Evolutionary conservation across 2,329 filamentous ascomycete species (phyloP), one percentile per base, ranked within the genome.

Genomic region (Monosporascus ibericus): DNA sequence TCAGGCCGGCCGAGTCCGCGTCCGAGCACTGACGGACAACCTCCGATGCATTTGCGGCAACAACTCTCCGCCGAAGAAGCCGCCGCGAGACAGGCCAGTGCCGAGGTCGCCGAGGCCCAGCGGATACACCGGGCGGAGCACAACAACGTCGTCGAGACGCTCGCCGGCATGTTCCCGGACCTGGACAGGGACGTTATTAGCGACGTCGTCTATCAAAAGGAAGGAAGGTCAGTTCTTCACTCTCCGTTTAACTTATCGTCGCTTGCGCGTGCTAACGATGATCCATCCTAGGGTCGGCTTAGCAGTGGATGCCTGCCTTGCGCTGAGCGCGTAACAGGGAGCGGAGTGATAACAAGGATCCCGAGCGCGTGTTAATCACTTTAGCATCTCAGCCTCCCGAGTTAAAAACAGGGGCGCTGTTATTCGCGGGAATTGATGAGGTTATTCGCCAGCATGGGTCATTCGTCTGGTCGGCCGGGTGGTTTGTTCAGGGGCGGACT

Each of bases 121-220:
- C 79, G 88, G 17, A 83, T 97, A 55, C 85, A 94, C 60, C 79
- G 85, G 37, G 86, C 87, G 51, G 94, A 99, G 75, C 92, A 97
- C 70, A 78, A 83, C 50, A 92, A 91, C 62, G 85, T 99, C 7
- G 92, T 97, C 3, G 94, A 97, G 72, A 97, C 94, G 37, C 74
- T 99, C 52, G 86, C 90, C 47, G 88, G 90, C 62, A 99, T 99
- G 94, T 99, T 99, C 68, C 94, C 94, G 1, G 91, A 95, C 65
- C 75, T 99, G 48, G 94, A 99, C 69, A 84, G 85, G 63, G 95
- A 99, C 48, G 81, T 99, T 38, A 97, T 99, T 66, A 92, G 92
- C 63, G 94, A 99, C 72, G 94, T 99, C 40, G 94, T 99, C 25
- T 85, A 92, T 68, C 84, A 95, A 74, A 96, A 99, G 72, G 87